Base-by-base conservation (phyloP, 179 eudicot genomes). In the Silene coronaria region DNA sequence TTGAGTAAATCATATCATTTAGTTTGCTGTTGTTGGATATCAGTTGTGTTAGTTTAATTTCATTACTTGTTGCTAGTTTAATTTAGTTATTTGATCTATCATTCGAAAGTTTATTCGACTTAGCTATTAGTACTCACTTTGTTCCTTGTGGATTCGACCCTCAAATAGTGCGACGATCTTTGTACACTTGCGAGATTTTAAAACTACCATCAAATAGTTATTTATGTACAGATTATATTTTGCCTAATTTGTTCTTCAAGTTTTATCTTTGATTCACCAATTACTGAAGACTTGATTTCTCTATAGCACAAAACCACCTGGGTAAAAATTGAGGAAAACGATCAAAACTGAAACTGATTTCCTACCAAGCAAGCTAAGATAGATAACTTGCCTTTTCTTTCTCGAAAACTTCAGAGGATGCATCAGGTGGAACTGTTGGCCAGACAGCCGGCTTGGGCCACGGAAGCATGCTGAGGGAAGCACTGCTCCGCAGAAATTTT, bases 371-470 rank as follows among this genome's bases (percentile, higher is more conserved):
- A 80, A 46, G 74, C 24, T 27, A 42, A 2, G 21, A n/a, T 12
- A 69, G 26, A 70, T 42, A 51, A 70, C 83, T 82, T 77, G 86
- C 99, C 93, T 95, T 95, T 81, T 95, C 99, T 85, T 95, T 95
- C 68, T 70, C 87, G 79, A 95, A 85, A 74, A 89, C 91, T 83
- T 89, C 89, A 75, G 91, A 81, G 58, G 97, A 91, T 84, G 97
- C 89, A 86, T 87, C 93, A 66, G 93, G 81, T 69, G 99, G 97
- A 85, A 92, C 85, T 60, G 81, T 81, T 80, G 99, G 99, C 99
- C 99, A 95, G 77, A 87, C 86, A 67, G 89, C 91, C 78, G 97
- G 97, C 85, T 91, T 95, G 71, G 99, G 97, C 99, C 99, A 95
- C 22, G 99, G 97, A 63, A 91, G 86, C 91, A 92, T 89, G 87